phyloP scores from a whole-genome alignment of 164 flowering plant genomes.

The Vitis cinerea region DNA sequence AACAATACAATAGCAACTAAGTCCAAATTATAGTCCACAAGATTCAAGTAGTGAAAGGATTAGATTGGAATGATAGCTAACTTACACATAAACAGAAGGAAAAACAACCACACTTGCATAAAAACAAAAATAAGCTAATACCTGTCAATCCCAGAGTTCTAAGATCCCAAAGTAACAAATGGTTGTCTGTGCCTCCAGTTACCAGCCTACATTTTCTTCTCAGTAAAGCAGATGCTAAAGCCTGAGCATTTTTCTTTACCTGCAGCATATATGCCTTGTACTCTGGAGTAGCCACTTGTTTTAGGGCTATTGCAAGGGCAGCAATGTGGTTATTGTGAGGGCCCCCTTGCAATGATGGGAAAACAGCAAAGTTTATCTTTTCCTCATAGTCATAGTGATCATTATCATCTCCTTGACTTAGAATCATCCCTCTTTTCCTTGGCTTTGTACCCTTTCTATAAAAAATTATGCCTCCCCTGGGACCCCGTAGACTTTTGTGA shows the following conservation, averaged over 20 bases:
- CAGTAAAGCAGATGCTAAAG: slow-evolving; percentile 31
- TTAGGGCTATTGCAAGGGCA: slow-evolving; percentile 49
- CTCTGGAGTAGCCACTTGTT: slow-evolving; percentile 42
- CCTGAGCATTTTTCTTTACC: slow-evolving; percentile 48
- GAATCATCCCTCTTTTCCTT: slow-evolving; percentile 20
- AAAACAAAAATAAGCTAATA: slow-evolving; percentile 6
- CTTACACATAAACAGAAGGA: neutral
- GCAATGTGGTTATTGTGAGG: slow-evolving; percentile 47
- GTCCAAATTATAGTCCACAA: too few species aligned
- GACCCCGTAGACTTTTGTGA: slow-evolving; percentile 38
- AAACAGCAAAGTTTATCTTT: slow-evolving; percentile 53
- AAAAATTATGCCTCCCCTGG: slow-evolving; percentile 37
- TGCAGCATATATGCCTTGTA: slow-evolving; percentile 42
- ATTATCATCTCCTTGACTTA: slow-evolving; percentile 26
- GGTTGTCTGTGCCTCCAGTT: slow-evolving; percentile 54
- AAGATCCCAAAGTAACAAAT: slow-evolving; percentile 47
- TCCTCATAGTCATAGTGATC: slow-evolving; percentile 44
- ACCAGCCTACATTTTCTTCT: slow-evolving; percentile 41
- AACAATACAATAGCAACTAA: too few species aligned
- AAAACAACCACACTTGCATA: neutral
- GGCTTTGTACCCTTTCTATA: slow-evolving; percentile 31
- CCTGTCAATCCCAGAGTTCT: slow-evolving; percentile 49
- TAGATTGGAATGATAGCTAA: too few species aligned
- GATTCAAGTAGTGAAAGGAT: too few species aligned
- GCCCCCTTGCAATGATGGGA: slow-evolving; percentile 52